Base-by-base conservation (phyloP, 768 basidiomycete species). In the Trametes cingulata region DNA sequence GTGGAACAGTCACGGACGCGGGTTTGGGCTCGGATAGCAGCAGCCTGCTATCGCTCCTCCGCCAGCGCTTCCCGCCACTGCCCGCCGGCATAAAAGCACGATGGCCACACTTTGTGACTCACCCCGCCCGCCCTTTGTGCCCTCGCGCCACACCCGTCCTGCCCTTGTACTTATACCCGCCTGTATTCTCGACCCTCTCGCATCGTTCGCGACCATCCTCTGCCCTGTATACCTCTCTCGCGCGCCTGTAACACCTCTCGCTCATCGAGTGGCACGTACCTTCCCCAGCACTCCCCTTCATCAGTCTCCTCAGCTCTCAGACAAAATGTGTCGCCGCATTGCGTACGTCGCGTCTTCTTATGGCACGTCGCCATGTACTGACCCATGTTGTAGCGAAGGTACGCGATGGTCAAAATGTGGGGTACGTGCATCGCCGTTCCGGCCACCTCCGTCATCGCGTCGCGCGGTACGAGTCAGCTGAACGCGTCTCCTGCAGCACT, bases 351-450 rank as follows among this genome's bases (percentile, higher is more conserved):
- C 52, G 27, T 12, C 54, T 43, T 65, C 39, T 52, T 20, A 49
- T 37, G 17, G 19, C 24, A 17, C 24, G 25, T 52, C 24, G 25
- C 64, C 10, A 25, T 40, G 49, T 42, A 47, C 67, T 63, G 25
- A 66, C 56, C 47, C 55, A 49, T 40, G 58, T 58, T 56, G 24
- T 71, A 90, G 90, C 60, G 83, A 90, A 81, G 90, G 90, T 72
- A 91, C 89, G 19, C 82, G 82, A 22, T 91, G 89, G 89, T 74
- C 77, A 55, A 80, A 78, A 60, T 91, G 90, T 72, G 85, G 85
- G 67, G 89, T 91, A 73, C 55, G 75, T 62, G 49, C 64, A 50
- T 62, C 36, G 29, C 29, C 29, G 29, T 33, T 10, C 29, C 29
- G 29, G 29, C 29, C 29, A 22, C 59, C 42, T 59, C 39, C 49